These are phyloP conservation scores for Chaetomiaceae sp. DNA, from an alignment of 2,329 filamentous ascomycete species.

Conservation along the genomic window DNA sequence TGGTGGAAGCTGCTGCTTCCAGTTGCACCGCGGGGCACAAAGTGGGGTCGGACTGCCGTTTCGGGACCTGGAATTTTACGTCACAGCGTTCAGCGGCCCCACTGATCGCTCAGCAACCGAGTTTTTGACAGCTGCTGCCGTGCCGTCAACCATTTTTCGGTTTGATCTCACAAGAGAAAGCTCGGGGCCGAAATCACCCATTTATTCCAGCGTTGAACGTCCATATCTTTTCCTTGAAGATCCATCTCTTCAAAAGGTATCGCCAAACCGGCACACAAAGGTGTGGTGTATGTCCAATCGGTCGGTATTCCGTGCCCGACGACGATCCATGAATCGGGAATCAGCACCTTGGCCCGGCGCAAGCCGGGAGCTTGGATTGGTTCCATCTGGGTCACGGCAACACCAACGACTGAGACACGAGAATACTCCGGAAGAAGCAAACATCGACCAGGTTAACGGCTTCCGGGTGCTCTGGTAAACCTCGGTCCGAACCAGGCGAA, in stretches of 20 bases:
- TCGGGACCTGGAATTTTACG: slow-evolving; percentile 4
- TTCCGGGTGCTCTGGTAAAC: background rate
- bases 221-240: too few species aligned
- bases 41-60: background rate
- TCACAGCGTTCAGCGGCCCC: background rate
- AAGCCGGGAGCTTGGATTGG: slow-evolving; percentile 6
- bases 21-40: slow-evolving; percentile 7
- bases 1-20: slow-evolving; percentile 1
- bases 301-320: too few species aligned
- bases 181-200: too few species aligned
- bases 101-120: background rate
- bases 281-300: background rate
- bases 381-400: background rate
- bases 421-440: background rate
- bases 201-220: too few species aligned
- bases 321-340: background rate
- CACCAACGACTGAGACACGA: background rate
- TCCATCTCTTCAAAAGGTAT: too few species aligned
- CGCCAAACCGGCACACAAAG: background rate
- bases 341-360: slow-evolving; percentile 10
- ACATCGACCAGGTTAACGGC: background rate
- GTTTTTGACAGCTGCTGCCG: too few species aligned
- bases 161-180: background rate
- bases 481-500: slow-evolving; percentile 5
- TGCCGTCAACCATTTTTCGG: background rate